Conservation (phyloP, 2,329 filamentous ascomycete species). For the Juglanconis sp. region DNA sequence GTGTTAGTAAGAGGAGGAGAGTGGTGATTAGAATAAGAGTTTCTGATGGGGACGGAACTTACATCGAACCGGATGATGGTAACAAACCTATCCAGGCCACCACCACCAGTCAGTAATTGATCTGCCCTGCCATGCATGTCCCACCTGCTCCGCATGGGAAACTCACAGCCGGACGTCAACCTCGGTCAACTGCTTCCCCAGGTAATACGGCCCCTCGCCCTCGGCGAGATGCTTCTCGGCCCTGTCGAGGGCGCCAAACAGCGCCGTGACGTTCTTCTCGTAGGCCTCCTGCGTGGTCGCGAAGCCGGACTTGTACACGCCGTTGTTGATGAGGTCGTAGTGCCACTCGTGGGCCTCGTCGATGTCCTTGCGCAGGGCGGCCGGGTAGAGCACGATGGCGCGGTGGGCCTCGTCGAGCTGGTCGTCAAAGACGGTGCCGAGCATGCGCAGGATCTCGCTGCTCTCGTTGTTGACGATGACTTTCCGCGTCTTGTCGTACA, state of each 20-base stretch:
- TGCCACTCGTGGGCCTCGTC: slow-evolving; percentile 79
- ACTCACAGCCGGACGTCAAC: slow-evolving; percentile 70
- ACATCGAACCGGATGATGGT: slow-evolving; percentile 71
- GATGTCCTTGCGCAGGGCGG: slow-evolving; percentile 61
- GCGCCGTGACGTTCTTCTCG: slow-evolving; percentile 63
- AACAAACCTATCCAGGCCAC: slow-evolving; percentile 47
- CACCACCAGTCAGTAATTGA: background rate
- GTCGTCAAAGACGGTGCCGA: slow-evolving; percentile 77
- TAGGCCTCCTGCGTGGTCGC: slow-evolving; percentile 82
- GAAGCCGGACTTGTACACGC: slow-evolving; percentile 76
- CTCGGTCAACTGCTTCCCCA: slow-evolving; percentile 74
- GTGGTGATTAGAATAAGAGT: background rate
- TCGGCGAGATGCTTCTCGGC: slow-evolving; percentile 66
- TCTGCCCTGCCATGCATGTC: too few species aligned
- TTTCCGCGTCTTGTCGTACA: slow-evolving; percentile 75
- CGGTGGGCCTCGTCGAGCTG: slow-evolving; percentile 59
- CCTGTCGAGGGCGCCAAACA: slow-evolving; percentile 76
- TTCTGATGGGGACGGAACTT: slow-evolving; percentile 17
- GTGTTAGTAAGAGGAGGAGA: background rate
- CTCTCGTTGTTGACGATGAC: slow-evolving; percentile 90
- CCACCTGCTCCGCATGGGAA: background rate
- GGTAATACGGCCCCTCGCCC: slow-evolving; percentile 63
- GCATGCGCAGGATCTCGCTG: slow-evolving; percentile 88
- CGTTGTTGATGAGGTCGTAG: slow-evolving; percentile 71
- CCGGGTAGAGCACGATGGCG: slow-evolving; percentile 65